phyloP scores from a whole-genome alignment of 805 yeast genomes.

The Dipodascopsis uninucleata region DNA sequence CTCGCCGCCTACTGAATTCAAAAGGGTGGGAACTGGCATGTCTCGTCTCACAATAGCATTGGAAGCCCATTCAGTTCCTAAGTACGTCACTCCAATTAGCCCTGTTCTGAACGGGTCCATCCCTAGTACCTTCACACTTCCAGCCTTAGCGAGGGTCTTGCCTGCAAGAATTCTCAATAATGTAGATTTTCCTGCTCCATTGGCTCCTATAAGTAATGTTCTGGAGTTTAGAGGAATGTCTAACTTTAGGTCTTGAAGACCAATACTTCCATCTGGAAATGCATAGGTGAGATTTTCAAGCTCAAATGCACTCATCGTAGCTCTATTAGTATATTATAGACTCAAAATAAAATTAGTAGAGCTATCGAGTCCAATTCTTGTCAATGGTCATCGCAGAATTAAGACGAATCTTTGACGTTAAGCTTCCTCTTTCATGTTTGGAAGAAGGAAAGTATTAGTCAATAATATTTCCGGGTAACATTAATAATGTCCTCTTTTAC shows the following conservation, averaged over 20 bases:
- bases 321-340: too few species aligned
- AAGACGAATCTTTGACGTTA: too few species aligned
- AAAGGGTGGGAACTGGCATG: conserved; percentile 75
- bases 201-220: conserved; percentile 78
- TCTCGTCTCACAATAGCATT: conserved; percentile 88
- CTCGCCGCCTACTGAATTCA: conserved; percentile 80
- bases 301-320: conserved; percentile 50
- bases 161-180: conserved; percentile 82
- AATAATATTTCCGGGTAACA: too few species aligned
- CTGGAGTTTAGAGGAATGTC: conserved; percentile 67
- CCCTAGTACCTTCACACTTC: conserved; percentile 70
- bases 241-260: conserved; percentile 62
- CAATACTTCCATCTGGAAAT: conserved; percentile 60
- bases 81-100: conserved; percentile 54
- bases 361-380: too few species aligned
- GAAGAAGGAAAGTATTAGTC: too few species aligned
- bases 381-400: too few species aligned
- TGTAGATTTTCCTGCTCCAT: conserved; percentile 95
- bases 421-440: too few species aligned
- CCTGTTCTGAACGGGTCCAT: conserved; percentile 79
- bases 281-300: conserved; percentile 64
- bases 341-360: too few species aligned
- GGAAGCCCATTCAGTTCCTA: conserved; percentile 97
- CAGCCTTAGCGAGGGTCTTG: conserved; percentile 75
- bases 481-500: too few species aligned